phyloP scores from a whole-genome alignment of 768 basidiomycete genomes.

The Lepiota brunneoincarnata region DNA sequence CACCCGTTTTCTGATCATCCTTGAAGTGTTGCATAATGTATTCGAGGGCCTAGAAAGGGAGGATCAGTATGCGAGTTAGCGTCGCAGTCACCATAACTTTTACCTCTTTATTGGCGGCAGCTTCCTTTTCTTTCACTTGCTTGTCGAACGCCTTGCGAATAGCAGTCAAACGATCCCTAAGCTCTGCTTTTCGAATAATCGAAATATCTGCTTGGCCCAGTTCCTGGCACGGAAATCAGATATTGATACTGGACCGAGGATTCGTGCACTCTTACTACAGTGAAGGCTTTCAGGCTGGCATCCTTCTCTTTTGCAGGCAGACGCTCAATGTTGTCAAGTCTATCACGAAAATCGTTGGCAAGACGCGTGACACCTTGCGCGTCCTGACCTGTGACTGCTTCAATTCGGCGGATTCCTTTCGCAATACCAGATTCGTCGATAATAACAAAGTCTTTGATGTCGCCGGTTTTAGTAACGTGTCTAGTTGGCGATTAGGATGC shows the following conservation, averaged over 20 bases:
- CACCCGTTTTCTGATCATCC: constrained; percentile 66
- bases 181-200: constrained; percentile 71
- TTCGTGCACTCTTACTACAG: constrained; percentile 51
- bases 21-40: constrained; percentile 70
- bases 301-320: constrained; percentile 81
- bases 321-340: constrained; percentile 59
- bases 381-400: constrained; percentile 93
- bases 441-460: constrained; percentile 95
- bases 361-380: constrained; percentile 76
- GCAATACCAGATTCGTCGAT: constrained; percentile 97
- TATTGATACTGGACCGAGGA: neutral
- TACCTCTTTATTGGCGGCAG: constrained; percentile 75
- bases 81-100: constrained; percentile 13
- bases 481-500: constrained; percentile 32
- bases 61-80: neutral
- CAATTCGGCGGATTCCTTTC: constrained; percentile 93
- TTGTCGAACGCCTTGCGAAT: constrained; percentile 86
- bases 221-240: constrained; percentile 51
- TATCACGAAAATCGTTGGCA: constrained; percentile 59
- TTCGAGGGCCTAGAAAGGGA: constrained; percentile 60
- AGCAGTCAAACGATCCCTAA: constrained; percentile 69
- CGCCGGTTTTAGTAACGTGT: constrained; percentile 94
- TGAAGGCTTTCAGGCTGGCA: constrained; percentile 76
- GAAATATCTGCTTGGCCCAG: constrained; percentile 89
- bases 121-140: constrained; percentile 78